phyloP scores from a whole-genome alignment of 2,329 filamentous ascomycete species.

The Teratosphaeria viscida region DNA sequence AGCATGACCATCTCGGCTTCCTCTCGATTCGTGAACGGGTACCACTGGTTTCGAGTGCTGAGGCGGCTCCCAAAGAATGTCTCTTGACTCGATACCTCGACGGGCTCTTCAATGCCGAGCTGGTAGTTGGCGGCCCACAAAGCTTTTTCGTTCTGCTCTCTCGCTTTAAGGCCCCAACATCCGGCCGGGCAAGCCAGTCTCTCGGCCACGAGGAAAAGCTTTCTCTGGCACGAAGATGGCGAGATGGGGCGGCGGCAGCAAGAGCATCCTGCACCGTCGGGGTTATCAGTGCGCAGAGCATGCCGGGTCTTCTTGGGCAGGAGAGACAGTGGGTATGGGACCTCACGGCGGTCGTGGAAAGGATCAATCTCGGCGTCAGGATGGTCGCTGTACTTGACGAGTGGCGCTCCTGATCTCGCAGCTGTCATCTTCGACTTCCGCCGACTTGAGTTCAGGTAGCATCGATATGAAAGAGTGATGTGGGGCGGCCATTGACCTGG shows the following conservation, averaged over 20 bases:
- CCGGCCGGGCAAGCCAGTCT: constrained; percentile 8
- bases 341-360: neutral
- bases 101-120: constrained; percentile 13
- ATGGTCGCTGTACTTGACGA: constrained; percentile 7
- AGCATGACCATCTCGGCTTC: constrained; percentile 10
- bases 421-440: neutral
- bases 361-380: constrained; percentile 10
- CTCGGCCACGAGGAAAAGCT: constrained; percentile 15
- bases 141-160: constrained; percentile 11
- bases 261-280: constrained; percentile 7
- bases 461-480: neutral
- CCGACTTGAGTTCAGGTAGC: neutral
- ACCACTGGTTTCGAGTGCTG: constrained; percentile 8
- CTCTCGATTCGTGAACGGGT: constrained; percentile 5
- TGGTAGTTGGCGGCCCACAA: constrained; percentile 13
- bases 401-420: neutral
- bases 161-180: constrained; percentile 5
- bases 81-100: constrained; percentile 8
- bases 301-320: constrained; percentile 11
- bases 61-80: constrained; percentile 7
- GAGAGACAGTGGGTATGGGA: constrained; percentile 9
- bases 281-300: constrained; percentile 7
- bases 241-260: constrained; percentile 8
- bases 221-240: constrained; percentile 8
- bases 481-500: neutral